phyloP scores from a whole-genome alignment of 306 rosid genomes.

The Adenanthera pavonina region DNA sequence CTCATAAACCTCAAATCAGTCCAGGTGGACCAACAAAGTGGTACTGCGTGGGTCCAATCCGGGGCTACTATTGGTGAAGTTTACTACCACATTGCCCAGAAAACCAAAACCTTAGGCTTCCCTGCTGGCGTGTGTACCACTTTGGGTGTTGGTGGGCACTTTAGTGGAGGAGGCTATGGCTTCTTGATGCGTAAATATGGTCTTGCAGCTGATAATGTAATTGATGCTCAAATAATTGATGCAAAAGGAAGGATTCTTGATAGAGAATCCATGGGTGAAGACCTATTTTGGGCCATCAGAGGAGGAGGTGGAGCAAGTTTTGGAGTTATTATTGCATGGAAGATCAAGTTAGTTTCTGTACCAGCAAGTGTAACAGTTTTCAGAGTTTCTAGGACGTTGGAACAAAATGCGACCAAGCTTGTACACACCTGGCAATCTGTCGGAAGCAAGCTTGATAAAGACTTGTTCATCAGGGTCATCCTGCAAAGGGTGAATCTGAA shows the following conservation, averaged over 20 bases:
- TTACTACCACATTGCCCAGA: constrained; percentile 51
- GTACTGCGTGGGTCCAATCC: constrained; percentile 53
- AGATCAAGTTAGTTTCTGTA: constrained; percentile 45
- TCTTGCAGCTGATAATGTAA: constrained; percentile 51
- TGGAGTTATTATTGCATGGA: constrained; percentile 55
- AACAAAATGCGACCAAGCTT: constrained; percentile 45
- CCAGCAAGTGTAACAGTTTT: constrained; percentile 55
- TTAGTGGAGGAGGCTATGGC: constrained; percentile 68
- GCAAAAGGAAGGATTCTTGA: constrained; percentile 52
- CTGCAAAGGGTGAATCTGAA: constrained; percentile 28
- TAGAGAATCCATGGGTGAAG: constrained; percentile 59
- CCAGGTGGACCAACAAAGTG: constrained; percentile 42
- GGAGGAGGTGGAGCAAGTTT: constrained; percentile 69
- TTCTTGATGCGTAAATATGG: constrained; percentile 60
- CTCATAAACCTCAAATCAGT: constrained; percentile 58
- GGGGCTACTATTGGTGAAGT: constrained; percentile 65
- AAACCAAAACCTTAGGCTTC: constrained; percentile 46
- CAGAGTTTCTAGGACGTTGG: constrained; percentile 38
- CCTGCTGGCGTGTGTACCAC: constrained; percentile 62
- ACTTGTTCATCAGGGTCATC: constrained; percentile 44
- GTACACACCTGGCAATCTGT: constrained; percentile 53
- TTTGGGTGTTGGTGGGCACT: constrained; percentile 61
- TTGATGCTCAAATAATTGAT: constrained; percentile 56
- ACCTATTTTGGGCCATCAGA: constrained; percentile 64
- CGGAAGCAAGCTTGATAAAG: constrained; percentile 11